These are phyloP conservation scores for Amaranthus palmeri DNA, from an alignment of 148 eudicot genomes.

Conservation along the genomic window DNA sequence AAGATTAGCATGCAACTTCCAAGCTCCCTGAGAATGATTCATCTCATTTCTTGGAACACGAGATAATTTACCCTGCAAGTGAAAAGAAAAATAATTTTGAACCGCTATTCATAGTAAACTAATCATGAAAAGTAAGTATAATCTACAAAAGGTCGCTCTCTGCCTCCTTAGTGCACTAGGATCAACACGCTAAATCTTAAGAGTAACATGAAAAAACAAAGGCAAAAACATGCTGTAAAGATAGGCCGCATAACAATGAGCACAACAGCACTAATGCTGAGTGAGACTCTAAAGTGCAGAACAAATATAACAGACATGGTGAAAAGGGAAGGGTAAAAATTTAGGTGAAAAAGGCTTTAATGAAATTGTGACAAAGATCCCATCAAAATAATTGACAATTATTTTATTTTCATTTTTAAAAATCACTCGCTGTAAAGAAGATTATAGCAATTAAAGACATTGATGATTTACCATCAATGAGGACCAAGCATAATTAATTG, in stretches of 20 bases:
- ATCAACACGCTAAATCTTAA: background rate
- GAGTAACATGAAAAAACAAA: background rate
- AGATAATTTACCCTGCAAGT: conserved; percentile 48
- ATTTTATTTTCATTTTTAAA: background rate
- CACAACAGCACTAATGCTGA: background rate
- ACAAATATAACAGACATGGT: background rate
- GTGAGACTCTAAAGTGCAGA: background rate
- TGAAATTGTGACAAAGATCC: too few species aligned
- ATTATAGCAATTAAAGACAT: background rate
- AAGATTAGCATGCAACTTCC: conserved; percentile 31
- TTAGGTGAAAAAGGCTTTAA: background rate
- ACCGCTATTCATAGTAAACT: background rate
- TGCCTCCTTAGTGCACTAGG: background rate
- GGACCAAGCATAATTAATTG: background rate
- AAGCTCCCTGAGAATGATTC: conserved; percentile 39
- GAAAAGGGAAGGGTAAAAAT: background rate
- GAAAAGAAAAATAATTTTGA: background rate
- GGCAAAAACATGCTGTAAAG: background rate
- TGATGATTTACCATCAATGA: background rate
- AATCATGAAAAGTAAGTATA: background rate
- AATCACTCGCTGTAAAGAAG: background rate
- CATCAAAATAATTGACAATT: too few species aligned
- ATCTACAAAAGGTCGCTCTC: background rate
- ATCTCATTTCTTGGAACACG: conserved; percentile 28
- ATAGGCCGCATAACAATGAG: background rate